A percentile compares a stretch with the other conserved stretches of the same genome.
These are phyloP conservation scores for Lentinus polychrous DNA, from an alignment of 1,284 basidiomycete genomes.

Conservation along the genomic window DNA sequence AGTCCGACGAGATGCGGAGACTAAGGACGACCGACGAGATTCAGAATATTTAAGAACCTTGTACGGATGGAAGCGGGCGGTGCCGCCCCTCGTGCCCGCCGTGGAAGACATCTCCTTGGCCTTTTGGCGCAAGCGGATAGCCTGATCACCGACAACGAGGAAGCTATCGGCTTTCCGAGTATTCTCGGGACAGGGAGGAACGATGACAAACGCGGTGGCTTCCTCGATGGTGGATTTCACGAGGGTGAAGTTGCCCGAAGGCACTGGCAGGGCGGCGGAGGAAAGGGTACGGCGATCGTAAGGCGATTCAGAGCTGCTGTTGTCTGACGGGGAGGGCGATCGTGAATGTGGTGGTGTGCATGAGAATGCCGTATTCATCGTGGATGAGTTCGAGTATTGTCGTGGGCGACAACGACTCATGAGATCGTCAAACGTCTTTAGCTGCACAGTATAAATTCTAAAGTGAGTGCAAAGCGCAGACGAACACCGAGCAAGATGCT, in stretches of 20 bases:
- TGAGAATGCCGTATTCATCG: conserved; percentile 15
- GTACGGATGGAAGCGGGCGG: conserved; percentile 7
- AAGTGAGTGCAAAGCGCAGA: neutral
- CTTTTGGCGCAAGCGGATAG: conserved; percentile 23
- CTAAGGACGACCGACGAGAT: too few species aligned
- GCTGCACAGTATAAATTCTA: neutral
- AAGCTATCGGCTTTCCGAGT: conserved; percentile 24
- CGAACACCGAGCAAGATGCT: neutral
- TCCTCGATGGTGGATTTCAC: conserved; percentile 29
- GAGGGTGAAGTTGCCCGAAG: conserved; percentile 15
- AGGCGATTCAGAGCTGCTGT: neutral
- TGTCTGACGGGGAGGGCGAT: conserved; percentile 16
- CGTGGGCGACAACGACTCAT: neutral
- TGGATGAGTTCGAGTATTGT: conserved; percentile 2
- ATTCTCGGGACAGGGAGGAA: conserved; percentile 22
- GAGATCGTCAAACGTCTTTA: neutral
- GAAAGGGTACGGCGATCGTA: conserved; percentile 10
- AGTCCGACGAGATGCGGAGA: too few species aligned
- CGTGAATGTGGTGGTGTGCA: conserved; percentile 19
- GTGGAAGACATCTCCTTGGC: conserved; percentile 5
- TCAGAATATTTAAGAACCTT: neutral
- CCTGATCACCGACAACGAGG: conserved; percentile 39
- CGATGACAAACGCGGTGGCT: conserved; percentile 48
- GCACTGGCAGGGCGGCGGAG: conserved; percentile 14
- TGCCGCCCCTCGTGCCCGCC: conserved; percentile 8